A percentile compares a stretch with the other conserved stretches of the same genome.
phyloP scores from a whole-genome alignment of 352 stramenopile genomes.

The Hyaloperonospora arabidopsidis region DNA sequence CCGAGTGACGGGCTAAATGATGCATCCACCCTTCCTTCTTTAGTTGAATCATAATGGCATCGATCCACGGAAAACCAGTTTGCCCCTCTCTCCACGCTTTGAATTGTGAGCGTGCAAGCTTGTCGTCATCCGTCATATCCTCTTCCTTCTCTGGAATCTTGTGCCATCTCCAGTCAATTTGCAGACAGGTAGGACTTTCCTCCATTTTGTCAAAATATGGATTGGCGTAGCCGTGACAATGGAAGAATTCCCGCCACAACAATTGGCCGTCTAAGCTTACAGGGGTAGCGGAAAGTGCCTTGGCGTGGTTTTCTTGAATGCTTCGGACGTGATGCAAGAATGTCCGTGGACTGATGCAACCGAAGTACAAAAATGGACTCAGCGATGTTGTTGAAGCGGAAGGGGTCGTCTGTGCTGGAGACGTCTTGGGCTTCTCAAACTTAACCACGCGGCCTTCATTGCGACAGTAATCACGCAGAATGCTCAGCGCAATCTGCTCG shows the following conservation, averaged over 20 bases:
- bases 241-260: slow-evolving; percentile 94
- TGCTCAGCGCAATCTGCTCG: slow-evolving; percentile 51
- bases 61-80: slow-evolving; percentile 97
- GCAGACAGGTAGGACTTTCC: slow-evolving; percentile 88
- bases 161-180: slow-evolving; percentile 81
- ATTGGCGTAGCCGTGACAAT: slow-evolving; percentile 66
- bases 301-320: slow-evolving; percentile 47
- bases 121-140: slow-evolving; percentile 69
- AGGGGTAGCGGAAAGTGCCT: slow-evolving; percentile 70
- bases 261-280: slow-evolving; percentile 91
- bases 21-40: slow-evolving; percentile 86
- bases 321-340: slow-evolving; percentile 87
- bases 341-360: slow-evolving; percentile 85
- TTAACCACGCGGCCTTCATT: slow-evolving; percentile 78
- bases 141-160: slow-evolving; percentile 54
- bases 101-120: slow-evolving; percentile 72
- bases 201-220: slow-evolving; percentile 92
- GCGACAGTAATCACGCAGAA: slow-evolving; percentile 55
- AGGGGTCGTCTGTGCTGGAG: slow-evolving; percentile 75
- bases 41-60: slow-evolving; percentile 94
- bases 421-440: slow-evolving; percentile 97
- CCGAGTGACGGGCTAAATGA: slow-evolving; percentile 88
- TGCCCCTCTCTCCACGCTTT: slow-evolving; percentile 89
- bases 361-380: slow-evolving; percentile 91
- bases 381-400: slow-evolving; percentile 90